Evolutionary conservation across 495 filamentous ascomycete species (phyloP), one percentile per base, ranked within the genome.

Genomic region (Aspergillus haitiensis): DNA sequence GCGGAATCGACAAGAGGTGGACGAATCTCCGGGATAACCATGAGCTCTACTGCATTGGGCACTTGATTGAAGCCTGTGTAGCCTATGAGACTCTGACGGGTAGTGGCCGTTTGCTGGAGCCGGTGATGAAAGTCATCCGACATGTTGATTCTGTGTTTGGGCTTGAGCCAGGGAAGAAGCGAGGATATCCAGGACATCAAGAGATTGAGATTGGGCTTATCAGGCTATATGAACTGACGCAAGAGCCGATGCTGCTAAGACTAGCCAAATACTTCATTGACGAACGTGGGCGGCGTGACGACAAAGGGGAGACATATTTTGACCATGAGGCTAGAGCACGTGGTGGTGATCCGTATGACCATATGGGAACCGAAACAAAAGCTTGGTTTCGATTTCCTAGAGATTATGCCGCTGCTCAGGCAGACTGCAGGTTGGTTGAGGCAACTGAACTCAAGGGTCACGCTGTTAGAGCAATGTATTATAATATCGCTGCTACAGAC

Each of bases 1-100:
- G 82, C 6, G 81, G 80, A 34, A 78, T 78, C 0, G 73, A 69
- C 8, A 78, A 77, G 46, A 61, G 82, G 18, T 87, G 81, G 67
- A 80, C 78, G 5, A 85, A 86, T 63, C 58, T 87, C 44, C 67
- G 83, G 52, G 84, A 86, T 72, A 74, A 84, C 67, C 84, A 85
- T 67, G 84, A 86, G 67, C 58, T 86, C 79, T 84, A 72, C 37
- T 66, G 79, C 73, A 34, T 66, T 36, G 84, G 83, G 1, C 84
- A 87, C 63, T 65, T 87, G 15, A 85, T 85, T 34, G 84, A 86
- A 70, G 84, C 76, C 2, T 82, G 82, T 9, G 63, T 86, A 6
- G 80, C 82, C 0, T 82, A 87, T 53, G 64, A 77, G 34, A 66
- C 74, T 16, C 72, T 74, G 44, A 84, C 80, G 56, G 70, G 77